These are phyloP conservation scores for Flaveria bidentis DNA, from an alignment of 129 eudicot genomes.

Conservation along the genomic window DNA sequence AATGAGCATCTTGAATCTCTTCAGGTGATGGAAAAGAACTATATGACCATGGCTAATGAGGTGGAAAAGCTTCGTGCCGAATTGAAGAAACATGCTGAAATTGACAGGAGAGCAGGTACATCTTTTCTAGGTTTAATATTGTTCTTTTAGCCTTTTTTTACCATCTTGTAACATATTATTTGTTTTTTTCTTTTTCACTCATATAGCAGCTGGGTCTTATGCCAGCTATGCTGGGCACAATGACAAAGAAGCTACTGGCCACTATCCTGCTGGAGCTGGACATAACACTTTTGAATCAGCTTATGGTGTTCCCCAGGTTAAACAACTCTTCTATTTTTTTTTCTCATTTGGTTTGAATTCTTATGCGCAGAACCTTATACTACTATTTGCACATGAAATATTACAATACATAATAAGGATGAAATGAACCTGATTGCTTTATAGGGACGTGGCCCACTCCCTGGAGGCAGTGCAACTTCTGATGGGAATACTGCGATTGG, in stretches of 20 bases:
- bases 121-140: slow-evolving; percentile 2
- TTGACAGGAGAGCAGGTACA: slow-evolving; percentile 71
- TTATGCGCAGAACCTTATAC: neutral
- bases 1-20: slow-evolving; percentile 93
- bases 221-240: slow-evolving; percentile 59
- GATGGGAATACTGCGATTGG: slow-evolving; percentile 47
- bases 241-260: slow-evolving; percentile 52
- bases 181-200: neutral
- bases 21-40: slow-evolving; percentile 96
- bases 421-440: neutral
- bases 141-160: neutral
- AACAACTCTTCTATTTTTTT: slow-evolving; percentile 5
- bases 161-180: neutral
- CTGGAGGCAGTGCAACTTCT: slow-evolving; percentile 43
- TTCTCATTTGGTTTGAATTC: slow-evolving; percentile 4
- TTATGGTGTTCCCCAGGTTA: slow-evolving; percentile 68
- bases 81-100: slow-evolving; percentile 64
- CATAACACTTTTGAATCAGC: slow-evolving; percentile 45
- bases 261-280: slow-evolving; percentile 51
- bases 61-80: slow-evolving; percentile 89
- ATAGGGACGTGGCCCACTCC: slow-evolving; percentile 53
- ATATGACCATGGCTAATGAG: slow-evolving; percentile 87
- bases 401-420: neutral
- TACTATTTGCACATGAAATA: slow-evolving; percentile 15
- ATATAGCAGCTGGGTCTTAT: slow-evolving; percentile 45